Base-by-base conservation (phyloP, 345 rosid genomes). In the Gossypium sturtianum region DNA sequence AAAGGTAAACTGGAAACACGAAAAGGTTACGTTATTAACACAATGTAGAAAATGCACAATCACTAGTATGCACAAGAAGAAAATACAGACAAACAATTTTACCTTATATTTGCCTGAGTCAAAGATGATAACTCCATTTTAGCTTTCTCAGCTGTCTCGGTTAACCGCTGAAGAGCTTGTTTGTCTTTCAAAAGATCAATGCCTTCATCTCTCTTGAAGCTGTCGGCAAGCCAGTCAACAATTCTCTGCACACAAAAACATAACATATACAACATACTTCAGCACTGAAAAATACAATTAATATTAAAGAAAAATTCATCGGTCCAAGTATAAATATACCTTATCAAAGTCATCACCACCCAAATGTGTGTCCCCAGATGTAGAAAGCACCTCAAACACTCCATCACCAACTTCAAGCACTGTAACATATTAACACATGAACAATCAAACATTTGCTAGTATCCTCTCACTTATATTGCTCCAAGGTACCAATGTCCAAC, bases 401-500 rank as follows among this genome's bases (percentile, higher is more conserved):
- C 99, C 99, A 81, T 93, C 99, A 87, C 99, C 99, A 59, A 95
- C 99, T 85, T 95, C 99, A 47, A 95, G 99, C 67, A 94, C 98
- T 94, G 83, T 64, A 76, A 41, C 13, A n/a, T 23, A 72, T 80
- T 12, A 70, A 34, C 47, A 22, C 66, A 73, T 13, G n/a, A 56
- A 58, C 13, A 49, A 29, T 70, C 57, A 70, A n/a, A 70, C 17
- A 52, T 29, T 52, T n/a, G 8, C 25, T 1, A 17, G 15, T 17
- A 41, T 41, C 49, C 12, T 45, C 13, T 47, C 41, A 67, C 71
- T 29, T 16, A 63, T 63, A 29, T 0, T 29, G 34, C 34, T 3
- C 0, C 34, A 29, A 29, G 4, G 34, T 29, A 29, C 34, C 34
- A 29, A 29, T 29, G 34, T 15, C 54, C 13, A 49, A 49, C 53